A percentile compares a stretch with the other conserved stretches of the same genome.
phyloP scores from a whole-genome alignment of 2,329 filamentous ascomycete species.

The Thelonectria discophora region DNA sequence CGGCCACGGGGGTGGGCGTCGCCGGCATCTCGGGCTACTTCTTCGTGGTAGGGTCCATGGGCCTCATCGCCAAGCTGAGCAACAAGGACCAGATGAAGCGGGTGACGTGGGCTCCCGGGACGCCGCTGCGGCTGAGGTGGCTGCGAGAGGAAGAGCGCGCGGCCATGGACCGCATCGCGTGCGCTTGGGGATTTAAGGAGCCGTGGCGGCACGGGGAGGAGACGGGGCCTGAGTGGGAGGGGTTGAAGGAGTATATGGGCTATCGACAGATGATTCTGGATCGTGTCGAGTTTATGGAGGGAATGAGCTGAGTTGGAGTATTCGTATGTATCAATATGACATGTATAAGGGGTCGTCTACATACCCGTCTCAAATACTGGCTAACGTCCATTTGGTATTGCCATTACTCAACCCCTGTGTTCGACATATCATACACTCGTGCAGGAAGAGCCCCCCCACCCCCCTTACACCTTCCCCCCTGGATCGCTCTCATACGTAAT shows the following conservation, averaged over 20 bases:
- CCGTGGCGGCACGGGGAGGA: conserved; percentile 84
- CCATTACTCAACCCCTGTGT: no score
- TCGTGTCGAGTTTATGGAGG: conserved; percentile 88
- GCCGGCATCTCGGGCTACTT: conserved; percentile 85
- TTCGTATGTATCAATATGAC: conserved; percentile 31
- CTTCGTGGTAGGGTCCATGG: conserved; percentile 80
- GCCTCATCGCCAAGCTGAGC: conserved; percentile 84
- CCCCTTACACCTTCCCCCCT: conserved; percentile 12
- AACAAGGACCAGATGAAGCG: conserved; percentile 95
- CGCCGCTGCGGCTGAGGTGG: conserved; percentile 83
- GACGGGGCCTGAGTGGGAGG: conserved; percentile 89
- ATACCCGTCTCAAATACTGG: not conserved
- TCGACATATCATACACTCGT: no score
- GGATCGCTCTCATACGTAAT: conserved; percentile 45
- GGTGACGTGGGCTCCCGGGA: conserved; percentile 88
- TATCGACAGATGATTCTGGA: conserved; percentile 91
- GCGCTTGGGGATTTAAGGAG: conserved; percentile 92
- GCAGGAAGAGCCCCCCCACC: no score
- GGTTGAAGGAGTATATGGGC: conserved; percentile 82
- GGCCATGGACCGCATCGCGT: conserved; percentile 84
- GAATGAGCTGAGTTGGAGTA: conserved; percentile 65
- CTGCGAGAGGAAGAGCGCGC: conserved; percentile 88
- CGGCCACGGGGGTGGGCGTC: conserved; percentile 81
- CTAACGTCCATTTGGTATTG: no score
- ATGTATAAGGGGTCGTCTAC: conserved; percentile 26